These are phyloP conservation scores for Coprinellus micaceus DNA, from an alignment of 768 basidiomycete genomes.

Conservation along the genomic window DNA sequence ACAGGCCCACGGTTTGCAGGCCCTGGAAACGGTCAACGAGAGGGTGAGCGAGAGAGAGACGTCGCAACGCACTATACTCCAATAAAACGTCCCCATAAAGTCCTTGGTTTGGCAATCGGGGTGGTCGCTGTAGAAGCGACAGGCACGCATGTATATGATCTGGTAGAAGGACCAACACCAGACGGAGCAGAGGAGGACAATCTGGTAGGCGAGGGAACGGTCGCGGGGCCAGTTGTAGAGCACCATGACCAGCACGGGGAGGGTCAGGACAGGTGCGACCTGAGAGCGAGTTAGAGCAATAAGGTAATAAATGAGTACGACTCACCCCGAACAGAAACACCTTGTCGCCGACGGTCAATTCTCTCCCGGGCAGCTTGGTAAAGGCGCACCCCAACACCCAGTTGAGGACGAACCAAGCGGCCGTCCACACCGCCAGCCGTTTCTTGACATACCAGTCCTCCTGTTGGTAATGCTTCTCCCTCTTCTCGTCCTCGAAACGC, in stretches of 20 bases:
- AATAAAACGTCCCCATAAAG: slow-evolving; percentile 48
- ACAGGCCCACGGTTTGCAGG: slow-evolving; percentile 66
- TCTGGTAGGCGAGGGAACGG: slow-evolving; percentile 56
- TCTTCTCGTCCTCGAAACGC: slow-evolving; percentile 54
- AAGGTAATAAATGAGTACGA: slow-evolving; percentile 23
- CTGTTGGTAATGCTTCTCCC: slow-evolving; percentile 45
- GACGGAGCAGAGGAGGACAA: slow-evolving; percentile 50
- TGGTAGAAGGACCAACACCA: slow-evolving; percentile 70
- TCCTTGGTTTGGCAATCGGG: slow-evolving; percentile 37
- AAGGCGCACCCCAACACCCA: slow-evolving; percentile 64
- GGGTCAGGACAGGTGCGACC: slow-evolving; percentile 46
- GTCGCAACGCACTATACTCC: slow-evolving; percentile 34
- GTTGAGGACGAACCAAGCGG: slow-evolving; percentile 61
- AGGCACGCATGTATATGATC: slow-evolving; percentile 50
- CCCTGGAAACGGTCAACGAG: slow-evolving; percentile 25
- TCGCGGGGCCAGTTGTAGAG: slow-evolving; percentile 72
- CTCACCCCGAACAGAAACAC: slow-evolving; percentile 55
- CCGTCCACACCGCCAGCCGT: slow-evolving; percentile 59
- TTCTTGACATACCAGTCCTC: slow-evolving; percentile 76
- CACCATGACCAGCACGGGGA: slow-evolving; percentile 64
- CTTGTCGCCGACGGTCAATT: slow-evolving; percentile 46
- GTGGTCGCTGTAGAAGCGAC: slow-evolving; percentile 34
- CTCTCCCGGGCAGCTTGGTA: slow-evolving; percentile 35
- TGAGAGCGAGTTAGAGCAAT: slow-evolving; percentile 25
- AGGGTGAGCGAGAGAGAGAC: background rate